Base-by-base conservation (phyloP, 805 yeast genomes). In the Candida nemodendra region DNA sequence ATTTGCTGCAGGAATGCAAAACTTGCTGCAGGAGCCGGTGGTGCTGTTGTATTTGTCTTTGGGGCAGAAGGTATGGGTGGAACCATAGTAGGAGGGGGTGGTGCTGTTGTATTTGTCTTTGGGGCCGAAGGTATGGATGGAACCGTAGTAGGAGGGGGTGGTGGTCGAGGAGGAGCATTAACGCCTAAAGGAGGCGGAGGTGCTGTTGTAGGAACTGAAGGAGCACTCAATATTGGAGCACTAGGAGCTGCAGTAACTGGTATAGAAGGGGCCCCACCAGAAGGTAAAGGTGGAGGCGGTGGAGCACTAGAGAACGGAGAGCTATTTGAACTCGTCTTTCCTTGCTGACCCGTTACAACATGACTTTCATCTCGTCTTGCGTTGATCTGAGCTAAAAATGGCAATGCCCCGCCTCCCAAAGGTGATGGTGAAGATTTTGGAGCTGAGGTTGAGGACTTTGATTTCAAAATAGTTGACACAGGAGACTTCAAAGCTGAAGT, bases 371-470 rank as follows among this genome's bases (percentile, higher is more conserved):
- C 68, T 55, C 83, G 65, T 53, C 72, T 75, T 27, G 72, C 68
- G 43, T 77, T 76, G 33, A 79, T 78, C 41, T 78, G 76, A 1
- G 78, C 78, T 33, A 78, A 64, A 48, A 79, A 78, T 5, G 85
- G 84, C 17, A 78, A 54, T 0, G 68, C 72, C 1, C 76, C 77
- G 21, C 60, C 62, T 4, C 59, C 42, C 11, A 53, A 50, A 6
- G 50, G 50, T 4, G 70, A 56, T 5, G 66, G 50, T 9, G 59
- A 44, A 11, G 53, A 25, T n/a, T 49, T 34, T 25, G 58, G 48
- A 5, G 51, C 41, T 6, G 62, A 53, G 2, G 64, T 50, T 3
- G 54, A 37, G 16, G 48, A 27, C 21, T 42, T 42, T 11, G 47
- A 27, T 11, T 56, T 45, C 2, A 57, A 46, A 16, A 52, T 30